Percentiles rank a stretch among this genome's conserved stretches.
These are phyloP conservation scores for Termitomyces sp. DNA, from an alignment of 768 basidiomycete species.

Conservation along the genomic window DNA sequence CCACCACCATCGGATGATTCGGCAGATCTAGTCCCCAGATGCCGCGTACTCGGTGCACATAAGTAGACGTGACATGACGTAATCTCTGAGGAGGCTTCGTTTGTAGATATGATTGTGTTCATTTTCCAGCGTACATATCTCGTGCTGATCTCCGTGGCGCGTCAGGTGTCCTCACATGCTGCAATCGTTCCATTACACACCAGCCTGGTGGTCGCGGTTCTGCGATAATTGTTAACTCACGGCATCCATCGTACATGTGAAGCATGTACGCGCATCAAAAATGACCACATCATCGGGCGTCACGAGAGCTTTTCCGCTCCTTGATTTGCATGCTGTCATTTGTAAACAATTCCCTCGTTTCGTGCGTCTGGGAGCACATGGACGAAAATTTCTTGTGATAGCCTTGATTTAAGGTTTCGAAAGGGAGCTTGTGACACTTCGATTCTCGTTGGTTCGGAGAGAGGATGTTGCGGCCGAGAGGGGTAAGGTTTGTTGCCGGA, in stretches of 20 bases:
- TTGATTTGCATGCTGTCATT: background rate
- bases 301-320: background rate
- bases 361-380: background rate
- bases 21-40: too few species aligned
- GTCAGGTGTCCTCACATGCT: background rate
- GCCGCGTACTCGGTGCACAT: background rate
- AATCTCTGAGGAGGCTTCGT: background rate
- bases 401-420: background rate
- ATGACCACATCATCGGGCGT: background rate
- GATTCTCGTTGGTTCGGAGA: background rate
- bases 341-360: background rate
- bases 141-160: background rate
- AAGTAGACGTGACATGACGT: background rate
- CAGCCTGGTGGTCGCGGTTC: background rate
- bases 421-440: background rate
- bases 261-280: background rate
- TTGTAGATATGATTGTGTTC: background rate
- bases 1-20: too few species aligned
- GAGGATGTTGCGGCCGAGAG: background rate
- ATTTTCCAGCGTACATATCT: background rate
- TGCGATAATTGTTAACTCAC: background rate
- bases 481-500: background rate
- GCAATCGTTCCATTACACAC: background rate
- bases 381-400: background rate
- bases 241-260: background rate